Conservation (phyloP, 1,284 basidiomycete genomes). For the Pascua sp. region DNA sequence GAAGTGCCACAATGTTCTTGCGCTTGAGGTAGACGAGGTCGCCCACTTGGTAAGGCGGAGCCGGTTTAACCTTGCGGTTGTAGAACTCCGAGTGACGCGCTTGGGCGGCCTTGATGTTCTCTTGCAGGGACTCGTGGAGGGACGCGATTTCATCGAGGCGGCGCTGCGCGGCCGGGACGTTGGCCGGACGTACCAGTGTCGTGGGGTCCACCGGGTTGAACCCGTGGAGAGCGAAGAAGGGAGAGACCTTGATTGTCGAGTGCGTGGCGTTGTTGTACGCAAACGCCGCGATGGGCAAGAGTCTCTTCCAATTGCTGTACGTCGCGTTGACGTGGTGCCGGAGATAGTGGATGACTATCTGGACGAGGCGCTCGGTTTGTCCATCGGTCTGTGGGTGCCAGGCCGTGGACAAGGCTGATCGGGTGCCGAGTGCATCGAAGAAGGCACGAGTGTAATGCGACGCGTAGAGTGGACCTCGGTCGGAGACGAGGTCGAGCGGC, state of each 20-base stretch:
- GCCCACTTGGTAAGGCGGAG: conserved; percentile 16
- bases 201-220: conserved; percentile 30
- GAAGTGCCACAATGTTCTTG: conserved; percentile 46
- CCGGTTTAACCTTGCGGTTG: neutral
- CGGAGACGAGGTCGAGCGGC: too few species aligned
- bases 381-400: conserved; percentile 32
- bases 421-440: neutral
- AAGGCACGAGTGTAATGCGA: neutral
- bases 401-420: conserved; percentile 20
- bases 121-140: neutral
- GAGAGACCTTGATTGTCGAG: conserved; percentile 45
- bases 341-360: conserved; percentile 26
- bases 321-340: conserved; percentile 35
- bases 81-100: neutral
- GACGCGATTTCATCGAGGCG: neutral
- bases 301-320: conserved; percentile 51
- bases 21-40: conserved; percentile 48
- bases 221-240: conserved; percentile 50
- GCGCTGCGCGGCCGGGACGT: neutral
- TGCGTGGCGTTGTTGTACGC: conserved; percentile 52
- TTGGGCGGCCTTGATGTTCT: neutral
- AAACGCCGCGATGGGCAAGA: conserved; percentile 29
- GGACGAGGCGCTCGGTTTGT: conserved; percentile 26
- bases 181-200: neutral
- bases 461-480: too few species aligned